Base-by-base conservation (phyloP, 2,329 filamentous ascomycete genomes). In the Tolypocladium cylindrosporum region DNA sequence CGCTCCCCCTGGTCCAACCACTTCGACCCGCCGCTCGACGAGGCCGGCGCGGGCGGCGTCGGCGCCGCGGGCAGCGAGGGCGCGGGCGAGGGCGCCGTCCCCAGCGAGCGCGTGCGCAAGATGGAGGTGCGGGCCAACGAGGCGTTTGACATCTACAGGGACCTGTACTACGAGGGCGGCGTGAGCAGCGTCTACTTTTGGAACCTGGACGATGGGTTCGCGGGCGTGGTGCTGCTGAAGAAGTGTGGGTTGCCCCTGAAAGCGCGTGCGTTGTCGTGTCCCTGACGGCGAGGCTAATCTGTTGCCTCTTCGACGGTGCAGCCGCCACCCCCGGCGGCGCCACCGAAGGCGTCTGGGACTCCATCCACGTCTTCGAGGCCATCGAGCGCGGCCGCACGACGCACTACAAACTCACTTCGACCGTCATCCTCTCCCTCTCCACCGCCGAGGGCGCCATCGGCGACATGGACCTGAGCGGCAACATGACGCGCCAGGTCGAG, bases 1-100 rank as follows among this genome's bases (percentile, higher is more conserved):
- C 89, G 94, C 62, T 96, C 90, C 64, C 94, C 94, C n/a, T 99
- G 94, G 94, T 94, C 88, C 77, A 97, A 97, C 77, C 89, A 96
- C 75, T 99, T 99, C 74, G 91, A 97, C 72, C 94, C 93, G 21
- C 89, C 91, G 16, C 82, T 96, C 60, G 87, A 89, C 63, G 82
- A 82, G 63, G 81, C 80, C 55, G 83, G 84, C 19, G 69, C 71
- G 0, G 79, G 79, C 34, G 81, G 78, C 36, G 75, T 80, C 3
- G 78, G 79, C 10, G 75, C 76, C 1, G 79, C 74, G 14, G 79
- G 78, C n/a, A 83, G 76, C 62, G 82, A 84, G 60, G 82, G 80
- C 0, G 83, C 81, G 0, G 85, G 84, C 31, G 92, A 96, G 70
- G 90, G 91, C 1, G 90, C 91, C 1, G 85, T 95, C 14, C 93